These are phyloP conservation scores for Erythrobasidium hasegawianum DNA, from an alignment of 1,284 basidiomycete species.

Conservation along the genomic window DNA sequence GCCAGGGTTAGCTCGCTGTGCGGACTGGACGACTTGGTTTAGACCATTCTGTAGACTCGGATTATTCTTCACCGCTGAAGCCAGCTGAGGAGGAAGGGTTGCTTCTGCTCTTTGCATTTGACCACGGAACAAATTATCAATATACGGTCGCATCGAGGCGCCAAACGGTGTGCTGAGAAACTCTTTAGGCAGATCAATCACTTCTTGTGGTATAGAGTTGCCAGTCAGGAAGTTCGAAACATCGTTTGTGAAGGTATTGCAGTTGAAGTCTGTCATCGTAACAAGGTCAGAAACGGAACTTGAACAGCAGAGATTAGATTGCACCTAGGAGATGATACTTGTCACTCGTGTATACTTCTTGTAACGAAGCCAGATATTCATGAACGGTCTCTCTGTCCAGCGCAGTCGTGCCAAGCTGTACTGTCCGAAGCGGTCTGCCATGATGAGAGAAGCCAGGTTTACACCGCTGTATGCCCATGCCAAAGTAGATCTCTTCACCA, in stretches of 20 bases:
- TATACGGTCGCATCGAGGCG: slow-evolving; percentile 48
- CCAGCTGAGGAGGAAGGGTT: background rate
- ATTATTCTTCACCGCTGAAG: background rate
- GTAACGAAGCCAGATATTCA: slow-evolving; percentile 46
- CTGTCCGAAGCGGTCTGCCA: slow-evolving; percentile 47
- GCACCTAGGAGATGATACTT: slow-evolving; percentile 47
- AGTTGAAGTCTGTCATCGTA: slow-evolving; percentile 46
- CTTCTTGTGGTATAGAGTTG: slow-evolving; percentile 45
- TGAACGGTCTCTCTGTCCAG: slow-evolving; percentile 49
- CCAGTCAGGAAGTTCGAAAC: slow-evolving; percentile 48
- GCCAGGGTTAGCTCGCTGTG: background rate
- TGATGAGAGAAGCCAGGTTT: slow-evolving; percentile 43
- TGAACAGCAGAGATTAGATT: too few species aligned
- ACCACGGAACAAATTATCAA: slow-evolving; percentile 45
- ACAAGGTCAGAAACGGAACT: too few species aligned
- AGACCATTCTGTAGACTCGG: slow-evolving; percentile 2
- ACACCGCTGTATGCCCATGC: slow-evolving; percentile 47
- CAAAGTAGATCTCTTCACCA: slow-evolving; percentile 50
- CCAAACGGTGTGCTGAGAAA: slow-evolving; percentile 51
- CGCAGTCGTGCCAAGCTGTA: slow-evolving; percentile 47
- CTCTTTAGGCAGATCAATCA: slow-evolving; percentile 45
- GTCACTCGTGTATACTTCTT: slow-evolving; percentile 46
- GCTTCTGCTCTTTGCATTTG: background rate
- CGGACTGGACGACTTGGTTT: background rate
- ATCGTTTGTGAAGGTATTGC: slow-evolving; percentile 49